Percentiles rank a stretch among this genome's conserved stretches.
Conservation (phyloP, 176 grass and related monocot species). For the Triticum dicoccoides region DNA sequence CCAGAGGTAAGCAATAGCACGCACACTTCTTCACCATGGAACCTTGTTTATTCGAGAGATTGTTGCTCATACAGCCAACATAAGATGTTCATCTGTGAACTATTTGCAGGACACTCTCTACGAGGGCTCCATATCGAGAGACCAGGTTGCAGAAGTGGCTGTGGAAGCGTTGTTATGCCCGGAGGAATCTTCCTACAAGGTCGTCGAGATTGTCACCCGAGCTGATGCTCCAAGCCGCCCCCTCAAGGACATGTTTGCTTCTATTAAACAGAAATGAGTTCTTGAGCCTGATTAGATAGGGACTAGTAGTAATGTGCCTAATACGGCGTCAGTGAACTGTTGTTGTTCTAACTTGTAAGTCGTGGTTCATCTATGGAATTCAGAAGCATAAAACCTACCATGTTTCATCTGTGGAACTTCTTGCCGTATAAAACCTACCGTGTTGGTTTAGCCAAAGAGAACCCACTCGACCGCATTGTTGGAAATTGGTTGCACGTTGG, state of each 20-base stretch:
- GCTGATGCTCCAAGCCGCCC: slow-evolving; percentile 40
- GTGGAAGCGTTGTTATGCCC: slow-evolving; percentile 52
- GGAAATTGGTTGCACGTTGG: too few species aligned
- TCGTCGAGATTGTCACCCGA: slow-evolving; percentile 55
- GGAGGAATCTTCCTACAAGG: slow-evolving; percentile 64
- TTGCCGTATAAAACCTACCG: background rate
- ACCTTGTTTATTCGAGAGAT: too few species aligned
- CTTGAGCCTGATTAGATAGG: background rate
- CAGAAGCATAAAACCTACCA: background rate
- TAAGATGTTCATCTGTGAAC: background rate
- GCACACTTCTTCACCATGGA: background rate
- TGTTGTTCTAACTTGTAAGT: background rate
- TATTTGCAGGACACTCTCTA: slow-evolving; percentile 59
- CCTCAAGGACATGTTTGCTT: slow-evolving; percentile 44
- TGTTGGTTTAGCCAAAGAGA: background rate
- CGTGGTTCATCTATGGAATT: too few species aligned
- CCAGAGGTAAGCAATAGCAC: slow-evolving; percentile 41
- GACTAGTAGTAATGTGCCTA: background rate
- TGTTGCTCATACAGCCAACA: background rate
- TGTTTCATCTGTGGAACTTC: background rate
- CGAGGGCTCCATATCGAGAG: slow-evolving; percentile 68
- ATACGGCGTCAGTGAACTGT: background rate
- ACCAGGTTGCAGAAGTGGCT: slow-evolving; percentile 60
- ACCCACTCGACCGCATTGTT: too few species aligned
- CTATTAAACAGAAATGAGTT: slow-evolving; percentile 47